A percentile compares a stretch with the other conserved stretches of the same genome.
Evolutionary conservation across 1,284 basidiomycete genomes (phyloP).

Genomic region (Sanghuangporus sanghuang): DNA sequence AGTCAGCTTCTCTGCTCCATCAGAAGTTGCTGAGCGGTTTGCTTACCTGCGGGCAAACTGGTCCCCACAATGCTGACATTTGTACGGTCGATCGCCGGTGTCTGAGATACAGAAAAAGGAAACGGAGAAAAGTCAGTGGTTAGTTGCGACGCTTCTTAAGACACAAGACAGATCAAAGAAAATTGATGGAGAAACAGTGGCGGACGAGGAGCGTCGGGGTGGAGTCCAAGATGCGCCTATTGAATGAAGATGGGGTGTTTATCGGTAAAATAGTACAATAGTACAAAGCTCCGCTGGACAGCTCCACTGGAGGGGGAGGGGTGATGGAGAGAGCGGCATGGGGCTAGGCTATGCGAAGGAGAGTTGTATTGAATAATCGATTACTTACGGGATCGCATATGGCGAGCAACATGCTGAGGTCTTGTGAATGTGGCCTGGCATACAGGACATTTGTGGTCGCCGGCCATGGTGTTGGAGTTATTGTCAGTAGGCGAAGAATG

Average conservation of each 20-base stretch:
- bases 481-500: neutral
- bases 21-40: slow-evolving; percentile 5
- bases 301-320: neutral
- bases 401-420: slow-evolving; percentile 85
- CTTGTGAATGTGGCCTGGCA: slow-evolving; percentile 86
- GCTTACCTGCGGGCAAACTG: slow-evolving; percentile 81
- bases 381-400: slow-evolving; percentile 84
- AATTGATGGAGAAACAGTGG: neutral
- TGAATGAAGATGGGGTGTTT: neutral
- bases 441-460: slow-evolving; percentile 73
- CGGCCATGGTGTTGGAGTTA: slow-evolving; percentile 42
- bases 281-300: neutral
- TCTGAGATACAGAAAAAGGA: slow-evolving; percentile 40
- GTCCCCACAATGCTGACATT: slow-evolving; percentile 84
- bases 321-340: slow-evolving; percentile 7
- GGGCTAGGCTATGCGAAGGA: slow-evolving; percentile 10
- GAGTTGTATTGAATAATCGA: neutral
- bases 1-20: neutral
- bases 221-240: neutral
- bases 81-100: slow-evolving; percentile 90
- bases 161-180: slow-evolving; percentile 12
- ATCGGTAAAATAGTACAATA: neutral
- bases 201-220: neutral
- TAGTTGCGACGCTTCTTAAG: slow-evolving; percentile 13
- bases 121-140: slow-evolving; percentile 8